Percentiles rank a stretch among this genome's conserved stretches.
phyloP scores from a whole-genome alignment of 805 yeast genomes.

The Metschnikowia gelsemii region DNA sequence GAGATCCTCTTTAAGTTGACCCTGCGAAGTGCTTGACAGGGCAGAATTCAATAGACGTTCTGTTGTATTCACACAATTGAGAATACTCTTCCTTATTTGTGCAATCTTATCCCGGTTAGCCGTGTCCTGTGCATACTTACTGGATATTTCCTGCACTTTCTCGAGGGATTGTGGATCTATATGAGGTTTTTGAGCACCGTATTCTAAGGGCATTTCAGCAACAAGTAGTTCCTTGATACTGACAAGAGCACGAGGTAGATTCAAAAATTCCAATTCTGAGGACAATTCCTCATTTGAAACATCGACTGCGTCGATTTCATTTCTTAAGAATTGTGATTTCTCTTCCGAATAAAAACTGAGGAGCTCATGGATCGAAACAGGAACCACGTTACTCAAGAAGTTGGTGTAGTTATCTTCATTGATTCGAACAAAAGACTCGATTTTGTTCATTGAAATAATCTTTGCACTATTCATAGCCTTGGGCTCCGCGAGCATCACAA shows the following conservation, averaged over 20 bases:
- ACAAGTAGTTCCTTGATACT: conserved; percentile 48
- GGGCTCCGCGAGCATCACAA: conserved; percentile 59
- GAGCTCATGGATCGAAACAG: conserved; percentile 82
- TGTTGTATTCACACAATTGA: conserved; percentile 32
- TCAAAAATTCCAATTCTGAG: conserved; percentile 78
- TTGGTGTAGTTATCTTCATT: conserved; percentile 45
- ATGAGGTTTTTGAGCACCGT: background rate
- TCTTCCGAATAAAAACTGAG: conserved; percentile 87
- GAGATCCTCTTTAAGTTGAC: conserved; percentile 49
- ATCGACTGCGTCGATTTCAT: conserved; percentile 70
- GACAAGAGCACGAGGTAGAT: conserved; percentile 65
- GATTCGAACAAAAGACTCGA: conserved; percentile 42
- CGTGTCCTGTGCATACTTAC: conserved; percentile 32
- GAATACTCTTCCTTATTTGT: conserved; percentile 36
- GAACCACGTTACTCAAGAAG: conserved; percentile 77
- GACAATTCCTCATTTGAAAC: conserved; percentile 75
- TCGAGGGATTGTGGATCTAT: conserved; percentile 11
- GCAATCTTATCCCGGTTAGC: conserved; percentile 33
- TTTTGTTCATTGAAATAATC: conserved; percentile 50
- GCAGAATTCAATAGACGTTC: conserved; percentile 26
- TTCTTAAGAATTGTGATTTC: conserved; percentile 72
- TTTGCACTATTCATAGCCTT: conserved; percentile 70
- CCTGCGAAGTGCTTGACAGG: conserved; percentile 7
- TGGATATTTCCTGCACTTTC: conserved; percentile 25
- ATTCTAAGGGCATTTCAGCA: conserved; percentile 7